phyloP scores from a whole-genome alignment of 2,329 filamentous ascomycete genomes.

The Xylariaceae sp. region DNA sequence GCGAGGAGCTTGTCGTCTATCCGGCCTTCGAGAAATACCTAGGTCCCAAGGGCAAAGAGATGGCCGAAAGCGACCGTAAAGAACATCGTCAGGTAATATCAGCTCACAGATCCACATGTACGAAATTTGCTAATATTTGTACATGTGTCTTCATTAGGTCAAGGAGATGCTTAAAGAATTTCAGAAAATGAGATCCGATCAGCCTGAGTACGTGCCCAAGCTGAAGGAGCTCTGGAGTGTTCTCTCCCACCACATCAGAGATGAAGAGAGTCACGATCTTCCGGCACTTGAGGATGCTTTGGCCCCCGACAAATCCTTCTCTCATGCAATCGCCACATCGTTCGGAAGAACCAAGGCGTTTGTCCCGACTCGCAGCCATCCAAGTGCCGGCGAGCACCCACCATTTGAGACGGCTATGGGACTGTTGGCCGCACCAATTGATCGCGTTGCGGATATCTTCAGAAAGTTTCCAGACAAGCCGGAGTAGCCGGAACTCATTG shows the following conservation, averaged over 20 bases:
- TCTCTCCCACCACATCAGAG: conserved; percentile 39
- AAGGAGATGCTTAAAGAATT: conserved; percentile 44
- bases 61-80: conserved; percentile 38
- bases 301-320: conserved; percentile 14
- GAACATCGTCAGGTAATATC: conserved; percentile 20
- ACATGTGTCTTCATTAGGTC: too few relatives aligned
- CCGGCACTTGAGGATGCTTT: conserved; percentile 24
- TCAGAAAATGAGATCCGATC: conserved; percentile 35
- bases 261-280: not conserved
- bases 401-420: conserved; percentile 47
- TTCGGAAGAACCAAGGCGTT: conserved; percentile 46
- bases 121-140: too few relatives aligned
- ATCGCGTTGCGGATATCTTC: conserved; percentile 48
- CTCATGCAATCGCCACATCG: conserved; percentile 32
- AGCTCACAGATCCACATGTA: not conserved
- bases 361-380: conserved; percentile 41
- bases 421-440: conserved; percentile 47
- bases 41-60: conserved; percentile 31
- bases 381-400: conserved; percentile 40
- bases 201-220: conserved; percentile 38
- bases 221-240: conserved; percentile 39
- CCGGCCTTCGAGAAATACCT: conserved; percentile 42
- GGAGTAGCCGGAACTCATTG: too few relatives aligned
- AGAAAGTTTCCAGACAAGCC: conserved; percentile 48
- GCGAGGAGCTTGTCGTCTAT: conserved; percentile 47